These are phyloP conservation scores for Puccinia triticina DNA, from an alignment of 1,284 basidiomycete genomes.

Conservation along the genomic window DNA sequence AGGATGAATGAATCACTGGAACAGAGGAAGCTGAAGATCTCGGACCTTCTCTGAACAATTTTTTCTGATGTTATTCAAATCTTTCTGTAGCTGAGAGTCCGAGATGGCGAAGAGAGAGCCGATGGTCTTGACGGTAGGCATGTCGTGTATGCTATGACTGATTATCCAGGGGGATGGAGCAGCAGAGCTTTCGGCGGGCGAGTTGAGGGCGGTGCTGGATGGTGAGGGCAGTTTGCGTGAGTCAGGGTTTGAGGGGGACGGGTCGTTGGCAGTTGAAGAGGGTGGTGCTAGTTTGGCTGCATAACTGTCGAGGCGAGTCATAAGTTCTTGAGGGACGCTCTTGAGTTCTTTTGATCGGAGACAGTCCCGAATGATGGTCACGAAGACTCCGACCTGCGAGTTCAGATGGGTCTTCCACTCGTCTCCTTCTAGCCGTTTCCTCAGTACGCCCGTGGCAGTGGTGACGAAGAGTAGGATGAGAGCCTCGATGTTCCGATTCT, in stretches of 20 bases:
- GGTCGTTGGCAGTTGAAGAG: conserved; percentile 58
- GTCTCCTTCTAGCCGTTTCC: conserved; percentile 66
- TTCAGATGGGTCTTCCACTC: conserved; percentile 92
- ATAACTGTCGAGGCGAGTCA: conserved; percentile 78
- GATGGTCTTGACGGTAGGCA: conserved; percentile 74
- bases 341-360: conserved; percentile 61
- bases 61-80: conserved; percentile 72
- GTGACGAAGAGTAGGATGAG: conserved; percentile 94
- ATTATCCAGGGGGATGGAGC: conserved; percentile 29
- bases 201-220: conserved; percentile 24
- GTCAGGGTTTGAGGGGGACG: neutral
- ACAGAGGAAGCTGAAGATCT: conserved; percentile 36
- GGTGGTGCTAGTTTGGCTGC: conserved; percentile 73
- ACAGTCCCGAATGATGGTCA: conserved; percentile 80
- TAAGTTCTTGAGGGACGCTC: conserved; percentile 75
- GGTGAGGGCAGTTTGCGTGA: conserved; percentile 34
- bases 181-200: conserved; percentile 36
- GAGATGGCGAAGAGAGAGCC: conserved; percentile 75
- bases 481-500: conserved; percentile 94
- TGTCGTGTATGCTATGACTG: conserved; percentile 66
- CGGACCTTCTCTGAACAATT: conserved; percentile 78
- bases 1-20: neutral
- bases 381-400: conserved; percentile 83
- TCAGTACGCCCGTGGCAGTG: conserved; percentile 69
- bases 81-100: conserved; percentile 70